A percentile compares a stretch with the other conserved stretches of the same genome.
Conservation (phyloP, 2,329 filamentous ascomycete species). For the Fusarium brevicatenulatum region DNA sequence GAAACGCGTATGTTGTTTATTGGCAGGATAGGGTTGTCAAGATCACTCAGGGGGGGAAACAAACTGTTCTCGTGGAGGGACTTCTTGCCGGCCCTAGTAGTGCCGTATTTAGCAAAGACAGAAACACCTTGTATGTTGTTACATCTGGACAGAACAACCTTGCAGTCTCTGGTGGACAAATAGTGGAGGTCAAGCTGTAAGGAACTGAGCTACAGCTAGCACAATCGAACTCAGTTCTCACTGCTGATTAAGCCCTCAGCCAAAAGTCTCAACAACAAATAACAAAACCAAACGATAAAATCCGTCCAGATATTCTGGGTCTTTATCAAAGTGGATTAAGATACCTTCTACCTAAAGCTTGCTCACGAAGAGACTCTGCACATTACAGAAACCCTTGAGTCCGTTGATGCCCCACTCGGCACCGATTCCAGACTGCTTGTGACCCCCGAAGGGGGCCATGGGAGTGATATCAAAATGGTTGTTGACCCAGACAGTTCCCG, state of each 20-base stretch:
- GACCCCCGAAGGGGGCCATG: constrained; percentile 54
- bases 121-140: neutral
- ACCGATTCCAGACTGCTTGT: constrained; percentile 57
- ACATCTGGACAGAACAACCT: neutral
- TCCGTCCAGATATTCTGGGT: neutral
- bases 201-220: too few species aligned
- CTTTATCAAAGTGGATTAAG: neutral
- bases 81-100: neutral
- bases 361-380: constrained; percentile 40
- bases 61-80: neutral
- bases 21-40: neutral
- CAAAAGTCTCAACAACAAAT: too few species aligned
- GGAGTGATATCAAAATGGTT: constrained; percentile 59
- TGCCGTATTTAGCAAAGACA: neutral
- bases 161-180: neutral
- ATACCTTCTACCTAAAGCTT: neutral
- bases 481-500: constrained; percentile 70
- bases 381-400: constrained; percentile 48
- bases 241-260: too few species aligned
- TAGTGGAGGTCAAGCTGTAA: neutral
- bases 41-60: neutral
- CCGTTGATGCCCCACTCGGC: constrained; percentile 54
- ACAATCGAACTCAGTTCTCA: too few species aligned
- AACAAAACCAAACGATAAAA: neutral
- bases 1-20: neutral